Evolutionary conservation across 2,329 filamentous ascomycete genomes (phyloP), one percentile per base, ranked within the genome.

Genomic region (Xylariaceae sp.): DNA sequence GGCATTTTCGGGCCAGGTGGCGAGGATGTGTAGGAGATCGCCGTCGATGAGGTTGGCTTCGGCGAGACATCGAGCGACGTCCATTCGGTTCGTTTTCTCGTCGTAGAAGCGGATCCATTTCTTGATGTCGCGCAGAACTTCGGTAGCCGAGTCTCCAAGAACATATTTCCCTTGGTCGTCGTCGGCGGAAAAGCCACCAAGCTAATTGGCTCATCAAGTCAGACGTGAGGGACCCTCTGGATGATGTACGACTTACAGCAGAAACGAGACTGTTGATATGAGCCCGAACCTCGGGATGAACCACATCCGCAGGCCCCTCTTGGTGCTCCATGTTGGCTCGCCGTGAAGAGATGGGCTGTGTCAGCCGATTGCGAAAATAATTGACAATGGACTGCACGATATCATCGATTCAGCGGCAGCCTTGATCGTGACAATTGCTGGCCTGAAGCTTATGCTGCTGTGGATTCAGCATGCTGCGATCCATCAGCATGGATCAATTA

Each of bases 61-160:
- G 65, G 90, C 87, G 60, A 97, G 78, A 69, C 91, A 97, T 72
- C 94, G 82, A 55, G 93, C 92, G 54, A 99, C 94, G 67, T 99
- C 94, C 78, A 96, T 88, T 60, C 93, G 87, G 68, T 96, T 95
- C 59, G 87, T 84, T 69, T 95, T 95, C 68, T 96, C 89, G 70
- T 97, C 92, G 77, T 94, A 94, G 57, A 96, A 84, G 62, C 90
- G 91, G 60, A 99, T 81, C 94, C 94, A 99, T 82, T 88, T 87
- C 67, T 94, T 93, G 49, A 99, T 80, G 72, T 99, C 94, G 57
- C 93, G 91, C 51, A 99, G 78, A 65, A 92, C 94, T 52, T 94
- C 89, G 54, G 96, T 77, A 12, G 92, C 93, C 67, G 97, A 93
- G 71, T 97, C 93, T 71, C 94, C 94, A 34, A 97, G 84, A 41